Evolutionary conservation across 768 basidiomycete species (phyloP).

Genomic region (Tylopilus sp.): DNA sequence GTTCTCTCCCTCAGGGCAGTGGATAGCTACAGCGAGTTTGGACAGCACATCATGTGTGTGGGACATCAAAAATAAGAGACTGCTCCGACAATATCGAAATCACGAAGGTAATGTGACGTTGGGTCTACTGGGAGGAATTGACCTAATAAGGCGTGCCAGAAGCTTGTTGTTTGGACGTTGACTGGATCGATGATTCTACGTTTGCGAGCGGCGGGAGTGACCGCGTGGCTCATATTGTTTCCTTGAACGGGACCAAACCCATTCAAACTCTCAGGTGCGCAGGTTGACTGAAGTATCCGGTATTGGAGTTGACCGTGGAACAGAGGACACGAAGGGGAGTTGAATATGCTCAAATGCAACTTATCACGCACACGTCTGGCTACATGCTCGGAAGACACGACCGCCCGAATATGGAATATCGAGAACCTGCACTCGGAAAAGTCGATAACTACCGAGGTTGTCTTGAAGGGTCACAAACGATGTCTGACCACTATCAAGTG

Average conservation of each 20-base stretch:
- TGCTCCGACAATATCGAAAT: constrained; percentile 60
- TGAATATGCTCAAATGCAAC: constrained; percentile 76
- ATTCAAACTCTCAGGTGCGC: constrained; percentile 63
- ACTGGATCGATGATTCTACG: constrained; percentile 68
- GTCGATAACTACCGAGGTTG: constrained; percentile 18
- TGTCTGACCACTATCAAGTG: constrained; percentile 66
- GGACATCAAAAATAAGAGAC: constrained; percentile 60
- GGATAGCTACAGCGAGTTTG: constrained; percentile 73
- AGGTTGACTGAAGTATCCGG: neutral
- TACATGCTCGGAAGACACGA: constrained; percentile 79
- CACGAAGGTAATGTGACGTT: constrained; percentile 53
- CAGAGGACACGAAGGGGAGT: constrained; percentile 73
- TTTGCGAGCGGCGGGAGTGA: constrained; percentile 79
- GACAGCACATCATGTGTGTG: constrained; percentile 78
- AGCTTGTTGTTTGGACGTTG: constrained; percentile 80
- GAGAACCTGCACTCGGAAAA: constrained; percentile 40
- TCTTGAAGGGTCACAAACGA: constrained; percentile 62
- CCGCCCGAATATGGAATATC: constrained; percentile 74
- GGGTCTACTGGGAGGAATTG: neutral
- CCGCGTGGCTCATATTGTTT: constrained; percentile 56
- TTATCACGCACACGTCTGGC: constrained; percentile 63
- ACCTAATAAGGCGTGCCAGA: constrained; percentile 16
- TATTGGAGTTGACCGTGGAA: constrained; percentile 4
- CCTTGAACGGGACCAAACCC: constrained; percentile 49
- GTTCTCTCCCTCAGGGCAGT: constrained; percentile 71